Evolutionary conservation across 2,329 filamentous ascomycete genomes (phyloP).

Genomic region (Didymosphaeria variabile): DNA sequence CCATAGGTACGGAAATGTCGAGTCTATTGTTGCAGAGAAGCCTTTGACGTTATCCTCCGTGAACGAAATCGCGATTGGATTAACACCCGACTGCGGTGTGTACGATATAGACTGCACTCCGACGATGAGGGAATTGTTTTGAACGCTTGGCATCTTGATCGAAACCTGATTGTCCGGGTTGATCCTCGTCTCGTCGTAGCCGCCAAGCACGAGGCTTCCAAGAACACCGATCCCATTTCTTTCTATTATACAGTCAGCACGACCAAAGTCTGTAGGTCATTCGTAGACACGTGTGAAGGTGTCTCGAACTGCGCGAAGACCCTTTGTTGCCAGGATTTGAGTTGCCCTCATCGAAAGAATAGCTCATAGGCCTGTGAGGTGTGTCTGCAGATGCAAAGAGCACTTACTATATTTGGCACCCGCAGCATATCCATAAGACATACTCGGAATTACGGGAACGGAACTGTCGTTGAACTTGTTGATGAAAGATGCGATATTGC

Average conservation of each 20-base stretch:
- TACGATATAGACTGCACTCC: conserved; percentile 38
- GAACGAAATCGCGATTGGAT: conserved; percentile 23
- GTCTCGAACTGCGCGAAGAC: too few relatives aligned
- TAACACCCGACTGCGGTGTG: conserved; percentile 25
- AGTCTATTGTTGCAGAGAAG: conserved; percentile 50
- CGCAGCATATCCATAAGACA: conserved; percentile 46
- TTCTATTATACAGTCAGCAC: conserved; percentile 30
- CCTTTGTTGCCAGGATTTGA: too few relatives aligned
- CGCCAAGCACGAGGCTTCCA: conserved; percentile 51
- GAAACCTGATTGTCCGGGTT: conserved; percentile 25
- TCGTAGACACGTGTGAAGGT: too few relatives aligned
- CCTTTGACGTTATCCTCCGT: conserved; percentile 14
- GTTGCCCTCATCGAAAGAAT: too few relatives aligned
- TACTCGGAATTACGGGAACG: conserved; percentile 35
- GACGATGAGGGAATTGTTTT: conserved; percentile 36
- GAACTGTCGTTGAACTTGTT: conserved; percentile 22
- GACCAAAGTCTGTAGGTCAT: not conserved
- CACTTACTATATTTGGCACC: conserved; percentile 48
- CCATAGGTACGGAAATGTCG: conserved; percentile 47
- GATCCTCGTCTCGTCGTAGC: conserved; percentile 51
- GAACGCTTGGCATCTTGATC: conserved; percentile 29
- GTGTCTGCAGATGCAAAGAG: too few relatives aligned
- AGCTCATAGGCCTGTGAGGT: too few relatives aligned
- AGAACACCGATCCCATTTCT: conserved; percentile 35
- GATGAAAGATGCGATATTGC: conserved; percentile 32